Conservation (phyloP, 257 asterid species). For the Coffea canephora region DNA sequence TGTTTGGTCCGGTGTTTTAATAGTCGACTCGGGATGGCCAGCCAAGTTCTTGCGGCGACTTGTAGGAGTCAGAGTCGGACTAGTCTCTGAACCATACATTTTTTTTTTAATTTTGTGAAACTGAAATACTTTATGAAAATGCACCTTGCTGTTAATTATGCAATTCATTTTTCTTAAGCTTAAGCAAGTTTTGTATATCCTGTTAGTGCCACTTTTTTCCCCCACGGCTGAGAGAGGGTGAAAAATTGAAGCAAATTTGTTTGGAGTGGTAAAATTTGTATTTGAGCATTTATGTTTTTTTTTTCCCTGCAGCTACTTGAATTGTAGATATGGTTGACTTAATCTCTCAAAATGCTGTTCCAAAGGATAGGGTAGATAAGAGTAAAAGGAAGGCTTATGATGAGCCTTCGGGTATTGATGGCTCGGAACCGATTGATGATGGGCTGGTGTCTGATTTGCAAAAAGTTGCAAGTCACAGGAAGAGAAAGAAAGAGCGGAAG, state of each 20-base stretch:
- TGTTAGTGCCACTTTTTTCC: background rate
- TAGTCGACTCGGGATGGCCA: too few species aligned
- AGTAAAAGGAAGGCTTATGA: constrained; percentile 37
- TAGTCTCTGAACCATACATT: too few species aligned
- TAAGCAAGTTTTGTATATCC: background rate
- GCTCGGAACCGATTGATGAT: constrained; percentile 32
- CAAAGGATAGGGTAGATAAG: constrained; percentile 36
- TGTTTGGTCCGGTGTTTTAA: too few species aligned
- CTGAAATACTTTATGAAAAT: background rate
- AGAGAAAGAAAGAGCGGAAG: constrained; percentile 45
- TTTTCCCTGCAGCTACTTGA: background rate
- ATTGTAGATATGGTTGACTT: constrained; percentile 42
- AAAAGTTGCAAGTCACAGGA: constrained; percentile 24
- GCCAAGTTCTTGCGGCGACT: too few species aligned
- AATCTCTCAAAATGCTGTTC: constrained; percentile 72
- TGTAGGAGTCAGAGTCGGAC: too few species aligned
- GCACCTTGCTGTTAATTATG: background rate
- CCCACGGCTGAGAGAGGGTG: background rate
- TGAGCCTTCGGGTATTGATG: constrained; percentile 20
- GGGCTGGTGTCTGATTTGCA: constrained; percentile 19
- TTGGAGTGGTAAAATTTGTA: background rate
- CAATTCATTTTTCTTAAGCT: background rate
- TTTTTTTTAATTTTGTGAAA: background rate
- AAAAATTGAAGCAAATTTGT: background rate
- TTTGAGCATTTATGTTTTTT: background rate